These are phyloP conservation scores for Dioscorea alata DNA, from an alignment of 106 monocot species.

Conservation along the genomic window DNA sequence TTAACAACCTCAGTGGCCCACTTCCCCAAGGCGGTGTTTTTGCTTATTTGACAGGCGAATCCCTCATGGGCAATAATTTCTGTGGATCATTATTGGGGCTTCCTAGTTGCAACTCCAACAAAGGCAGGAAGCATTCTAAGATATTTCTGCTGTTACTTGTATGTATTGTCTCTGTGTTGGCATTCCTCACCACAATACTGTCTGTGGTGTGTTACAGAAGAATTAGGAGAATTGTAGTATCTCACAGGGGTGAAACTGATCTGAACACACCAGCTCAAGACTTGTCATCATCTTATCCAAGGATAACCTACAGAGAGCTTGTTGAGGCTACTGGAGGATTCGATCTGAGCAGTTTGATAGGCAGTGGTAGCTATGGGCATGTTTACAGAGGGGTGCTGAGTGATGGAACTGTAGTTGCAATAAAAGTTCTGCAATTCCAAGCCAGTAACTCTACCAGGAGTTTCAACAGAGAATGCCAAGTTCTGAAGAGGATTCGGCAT, in stretches of 20 bases:
- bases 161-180: conserved; percentile 1
- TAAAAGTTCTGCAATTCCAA: conserved; percentile 32
- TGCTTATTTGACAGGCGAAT: conserved; percentile 7
- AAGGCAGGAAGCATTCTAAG: conserved; percentile 17
- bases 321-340: conserved; percentile 29
- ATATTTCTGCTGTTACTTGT: conserved; percentile 14
- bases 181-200: conserved; percentile 25
- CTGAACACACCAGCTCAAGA: not conserved
- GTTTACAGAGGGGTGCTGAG: conserved; percentile 23
- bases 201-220: conserved; percentile 12
- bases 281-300: conserved; percentile 19
- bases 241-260: not conserved
- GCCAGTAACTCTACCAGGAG: conserved; percentile 20
- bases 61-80: conserved; percentile 23
- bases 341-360: conserved; percentile 18
- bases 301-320: conserved; percentile 40
- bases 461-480: conserved; percentile 33
- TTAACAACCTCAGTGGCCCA: conserved; percentile 33
- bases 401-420: conserved; percentile 24
- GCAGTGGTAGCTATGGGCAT: conserved; percentile 23
- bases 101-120: conserved; percentile 13
- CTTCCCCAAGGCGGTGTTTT: conserved; percentile 27
- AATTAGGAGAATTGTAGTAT: conserved; percentile 1
- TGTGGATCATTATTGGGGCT: conserved; percentile 20
- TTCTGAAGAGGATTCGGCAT: conserved; percentile 22